Percentiles rank a stretch among this genome's conserved stretches.
Conservation (phyloP, 495 filamentous ascomycete species). For the Talaromyces wortmannii region DNA sequence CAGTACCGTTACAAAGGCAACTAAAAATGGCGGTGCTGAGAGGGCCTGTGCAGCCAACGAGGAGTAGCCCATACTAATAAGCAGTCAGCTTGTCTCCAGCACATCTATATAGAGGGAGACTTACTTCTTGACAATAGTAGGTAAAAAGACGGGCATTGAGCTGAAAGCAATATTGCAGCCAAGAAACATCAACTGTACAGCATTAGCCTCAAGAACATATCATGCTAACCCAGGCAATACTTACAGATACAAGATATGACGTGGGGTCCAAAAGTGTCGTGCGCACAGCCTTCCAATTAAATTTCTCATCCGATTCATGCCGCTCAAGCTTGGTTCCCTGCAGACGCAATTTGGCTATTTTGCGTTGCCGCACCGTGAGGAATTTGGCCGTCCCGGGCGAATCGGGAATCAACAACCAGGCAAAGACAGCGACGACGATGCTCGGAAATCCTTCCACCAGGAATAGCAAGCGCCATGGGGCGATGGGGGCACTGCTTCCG, state of each 20-base stretch:
- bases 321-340: slow-evolving; percentile 24
- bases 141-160: slow-evolving; percentile 52
- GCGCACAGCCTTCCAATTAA: slow-evolving; percentile 46
- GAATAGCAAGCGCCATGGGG: slow-evolving; percentile 55
- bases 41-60: slow-evolving; percentile 44
- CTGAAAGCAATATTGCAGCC: slow-evolving; percentile 54
- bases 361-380: slow-evolving; percentile 35
- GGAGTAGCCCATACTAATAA: slow-evolving; percentile 41
- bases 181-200: slow-evolving; percentile 46
- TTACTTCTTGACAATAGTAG: slow-evolving; percentile 51
- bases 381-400: slow-evolving; percentile 44
- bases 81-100: neutral
- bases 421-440: slow-evolving; percentile 47
- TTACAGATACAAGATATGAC: slow-evolving; percentile 59
- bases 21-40: slow-evolving; percentile 49
- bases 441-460: slow-evolving; percentile 58
- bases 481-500: slow-evolving; percentile 40
- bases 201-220: neutral
- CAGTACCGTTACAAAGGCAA: slow-evolving; percentile 45
- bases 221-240: slow-evolving; percentile 7
- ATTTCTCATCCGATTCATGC: slow-evolving; percentile 13
- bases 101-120: slow-evolving; percentile 4
- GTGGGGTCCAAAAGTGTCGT: slow-evolving; percentile 54
- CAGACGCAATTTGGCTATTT: slow-evolving; percentile 43
- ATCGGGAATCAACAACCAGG: slow-evolving; percentile 47